Evolutionary conservation across 179 eudicot species (phyloP).

Genomic region (Heliamphora ciliata): DNA sequence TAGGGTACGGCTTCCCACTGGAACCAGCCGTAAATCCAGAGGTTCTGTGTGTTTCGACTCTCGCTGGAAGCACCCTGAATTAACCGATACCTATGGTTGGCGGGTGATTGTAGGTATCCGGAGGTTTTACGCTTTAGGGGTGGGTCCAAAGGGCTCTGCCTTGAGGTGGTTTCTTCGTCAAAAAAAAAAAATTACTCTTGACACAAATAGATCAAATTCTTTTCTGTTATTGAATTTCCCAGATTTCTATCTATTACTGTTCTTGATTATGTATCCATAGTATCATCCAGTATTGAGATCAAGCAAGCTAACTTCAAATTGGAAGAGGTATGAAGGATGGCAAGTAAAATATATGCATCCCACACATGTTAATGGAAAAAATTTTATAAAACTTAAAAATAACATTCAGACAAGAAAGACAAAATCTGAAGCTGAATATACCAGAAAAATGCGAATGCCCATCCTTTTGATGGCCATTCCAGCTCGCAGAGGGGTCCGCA

Average conservation of each 20-base stretch:
- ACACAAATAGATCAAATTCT: not conserved
- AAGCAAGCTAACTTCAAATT: conserved; percentile 7
- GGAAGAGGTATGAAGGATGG: not conserved
- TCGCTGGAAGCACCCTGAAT: too few species aligned
- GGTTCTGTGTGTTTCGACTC: too few species aligned
- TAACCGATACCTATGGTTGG: too few species aligned
- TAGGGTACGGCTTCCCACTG: too few species aligned
- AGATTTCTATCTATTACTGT: not conserved
- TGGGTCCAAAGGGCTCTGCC: too few species aligned
- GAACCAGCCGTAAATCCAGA: too few species aligned
- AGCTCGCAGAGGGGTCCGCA: conserved; percentile 21
- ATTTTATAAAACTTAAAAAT: not conserved
- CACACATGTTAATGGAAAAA: not conserved
- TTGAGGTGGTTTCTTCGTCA: too few species aligned
- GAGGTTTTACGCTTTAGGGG: too few species aligned
- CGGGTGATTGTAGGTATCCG: too few species aligned
- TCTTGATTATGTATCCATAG: not conserved
- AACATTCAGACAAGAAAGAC: not conserved
- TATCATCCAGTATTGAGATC: not conserved
- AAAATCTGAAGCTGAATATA: conserved; percentile 16
- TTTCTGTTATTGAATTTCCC: not conserved
- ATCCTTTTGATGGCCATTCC: conserved; percentile 13
- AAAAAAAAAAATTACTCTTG: too few species aligned
- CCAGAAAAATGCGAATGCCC: conserved; percentile 17
- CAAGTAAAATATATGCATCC: not conserved